These are phyloP conservation scores for Phaeophleospora eucalypticola DNA, from an alignment of 2,329 filamentous ascomycete genomes.

Conservation along the genomic window DNA sequence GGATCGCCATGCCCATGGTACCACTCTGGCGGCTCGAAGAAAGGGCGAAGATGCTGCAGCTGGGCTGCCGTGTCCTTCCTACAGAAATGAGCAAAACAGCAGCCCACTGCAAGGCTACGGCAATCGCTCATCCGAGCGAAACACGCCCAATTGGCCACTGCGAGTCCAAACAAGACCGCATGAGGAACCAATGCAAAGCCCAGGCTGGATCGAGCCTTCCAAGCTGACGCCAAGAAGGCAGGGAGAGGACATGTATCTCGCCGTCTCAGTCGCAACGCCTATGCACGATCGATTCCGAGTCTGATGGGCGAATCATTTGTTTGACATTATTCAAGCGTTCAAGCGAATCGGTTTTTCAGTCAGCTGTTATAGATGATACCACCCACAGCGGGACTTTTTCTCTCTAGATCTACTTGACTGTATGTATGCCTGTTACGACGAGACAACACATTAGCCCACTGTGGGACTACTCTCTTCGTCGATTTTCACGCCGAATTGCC, in stretches of 20 bases:
- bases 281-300: conserved; percentile 10
- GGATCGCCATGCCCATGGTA: conserved; percentile 15
- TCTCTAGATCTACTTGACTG: not conserved
- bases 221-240: conserved; percentile 62
- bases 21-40: conserved; percentile 37
- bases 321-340: not conserved
- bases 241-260: conserved; percentile 60
- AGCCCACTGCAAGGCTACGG: conserved; percentile 32
- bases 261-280: conserved; percentile 33
- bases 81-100: conserved; percentile 11
- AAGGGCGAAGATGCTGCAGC: conserved; percentile 34
- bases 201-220: conserved; percentile 54
- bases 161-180: not conserved
- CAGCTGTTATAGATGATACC: not conserved
- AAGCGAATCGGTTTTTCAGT: not conserved
- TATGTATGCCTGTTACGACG: not conserved
- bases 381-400: too few species aligned
- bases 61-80: conserved; percentile 31
- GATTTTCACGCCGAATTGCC: conserved; percentile 35
- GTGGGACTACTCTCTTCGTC: conserved; percentile 13
- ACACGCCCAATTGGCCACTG: conserved; percentile 9
- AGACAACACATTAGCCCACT: conserved; percentile 1
- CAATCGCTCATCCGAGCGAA: conserved; percentile 16
- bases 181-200: conserved; percentile 31
- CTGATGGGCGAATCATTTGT: not conserved